Evolutionary conservation across 768 basidiomycete species (phyloP).

Genomic region (Coprinellus aureogranulatus): DNA sequence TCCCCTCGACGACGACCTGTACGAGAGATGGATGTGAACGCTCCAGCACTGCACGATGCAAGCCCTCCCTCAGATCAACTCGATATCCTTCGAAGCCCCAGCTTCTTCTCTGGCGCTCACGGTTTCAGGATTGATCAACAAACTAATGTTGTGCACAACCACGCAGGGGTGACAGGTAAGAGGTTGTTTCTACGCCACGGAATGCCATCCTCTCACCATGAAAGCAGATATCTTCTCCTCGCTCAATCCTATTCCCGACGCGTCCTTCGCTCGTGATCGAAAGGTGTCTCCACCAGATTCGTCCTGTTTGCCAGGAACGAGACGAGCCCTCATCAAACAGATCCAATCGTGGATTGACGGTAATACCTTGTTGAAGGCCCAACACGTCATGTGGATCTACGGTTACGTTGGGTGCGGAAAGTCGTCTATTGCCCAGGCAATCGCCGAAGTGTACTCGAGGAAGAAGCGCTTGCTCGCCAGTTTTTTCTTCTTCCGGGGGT

Average conservation of each 20-base stretch:
- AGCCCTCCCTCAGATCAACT: no score
- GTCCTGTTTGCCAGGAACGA: neutral
- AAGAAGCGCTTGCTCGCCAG: neutral
- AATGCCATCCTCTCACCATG: no score
- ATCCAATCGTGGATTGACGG: neutral
- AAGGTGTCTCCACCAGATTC: neutral
- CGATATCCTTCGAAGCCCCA: no score
- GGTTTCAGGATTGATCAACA: no score
- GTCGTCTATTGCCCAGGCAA: neutral
- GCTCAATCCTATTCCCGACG: neutral
- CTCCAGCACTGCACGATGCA: no score
- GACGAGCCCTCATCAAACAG: neutral
- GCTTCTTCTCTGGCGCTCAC: no score
- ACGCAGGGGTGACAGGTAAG: no score
- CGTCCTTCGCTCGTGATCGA: neutral
- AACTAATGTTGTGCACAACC: no score
- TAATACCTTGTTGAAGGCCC: neutral
- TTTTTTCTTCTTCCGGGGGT: constrained; percentile 7
- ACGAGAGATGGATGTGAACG: no score
- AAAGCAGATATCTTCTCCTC: neutral
- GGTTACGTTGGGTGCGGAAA: constrained; percentile 3
- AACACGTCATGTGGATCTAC: constrained; percentile 1
- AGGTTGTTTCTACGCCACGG: no score
- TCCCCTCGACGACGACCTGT: no score
- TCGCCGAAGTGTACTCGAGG: neutral